Evolutionary conservation across 1,284 basidiomycete species (phyloP), one percentile per base, ranked within the genome.

Genomic region (Salmacisia buchloeana): DNA sequence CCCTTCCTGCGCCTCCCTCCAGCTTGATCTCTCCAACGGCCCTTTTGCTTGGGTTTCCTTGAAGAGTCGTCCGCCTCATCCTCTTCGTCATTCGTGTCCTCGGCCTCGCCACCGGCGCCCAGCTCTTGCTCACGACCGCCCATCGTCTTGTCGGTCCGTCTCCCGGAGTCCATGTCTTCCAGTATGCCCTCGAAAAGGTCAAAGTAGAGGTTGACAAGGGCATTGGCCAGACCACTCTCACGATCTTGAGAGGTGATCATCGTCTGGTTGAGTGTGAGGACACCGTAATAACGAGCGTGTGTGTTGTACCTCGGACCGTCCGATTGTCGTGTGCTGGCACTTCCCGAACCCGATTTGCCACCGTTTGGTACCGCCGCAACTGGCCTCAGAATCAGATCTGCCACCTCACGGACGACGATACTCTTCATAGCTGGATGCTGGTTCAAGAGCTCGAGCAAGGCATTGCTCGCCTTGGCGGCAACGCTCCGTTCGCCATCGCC

Each of bases 241-340:
- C 80, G 82, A 29, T 83, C 82, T 56, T 83, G 83, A 5, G 85
- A 83, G 0, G 87, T 86, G 36, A 97, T 84, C 58, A 92, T 87
- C 66, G 94, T 88, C 81, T 97, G 94, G 80, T 97, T 97, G 71
- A 97, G 86, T 1, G 93, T 96, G 72, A 97, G 91, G 18, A 90
- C 84, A 29, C 91, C 88, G 78, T 97, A 97, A 81, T 97, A 98
- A 65, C 88, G 85, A 0, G 87, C 88, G 77, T 94, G 91, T 5
- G 81, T 76, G 60, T 82, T 81, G 67, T 68, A 65, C 41, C 69
- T 69, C 33, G 43, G 25, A 9, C 38, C 58, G 7, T 23, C 27
- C 23, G 60, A n/a, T n/a, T n/a, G n/a, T n/a, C n/a, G n/a, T n/a
- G n/a, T n/a, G n/a, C n/a, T n/a, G n/a, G n/a, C n/a, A 38, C 10